Evolutionary conservation across 192 early-diverging fungal species (phyloP).

Genomic region (Chytriomyces sp.): DNA sequence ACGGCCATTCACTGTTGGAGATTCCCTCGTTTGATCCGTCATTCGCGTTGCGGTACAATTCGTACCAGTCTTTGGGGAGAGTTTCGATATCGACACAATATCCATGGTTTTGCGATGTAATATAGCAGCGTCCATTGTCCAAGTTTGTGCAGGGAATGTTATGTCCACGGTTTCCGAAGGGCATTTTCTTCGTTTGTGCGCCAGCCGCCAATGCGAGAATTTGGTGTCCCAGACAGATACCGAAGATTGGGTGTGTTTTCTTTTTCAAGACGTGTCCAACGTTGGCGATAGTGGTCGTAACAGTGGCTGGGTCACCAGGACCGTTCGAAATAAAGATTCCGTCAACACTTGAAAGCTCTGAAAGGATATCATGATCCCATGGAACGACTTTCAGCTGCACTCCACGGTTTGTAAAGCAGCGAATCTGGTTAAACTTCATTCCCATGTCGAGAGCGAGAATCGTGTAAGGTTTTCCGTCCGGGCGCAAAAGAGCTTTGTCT

Average conservation of each 20-base stretch:
- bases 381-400: slow-evolving; percentile 93
- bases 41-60: slow-evolving; percentile 98
- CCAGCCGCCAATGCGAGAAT: slow-evolving; percentile 92
- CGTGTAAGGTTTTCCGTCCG: slow-evolving; percentile 74
- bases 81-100: slow-evolving; percentile 89
- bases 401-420: slow-evolving; percentile 95
- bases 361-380: slow-evolving; percentile 93
- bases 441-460: slow-evolving; percentile 96
- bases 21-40: slow-evolving; percentile 99
- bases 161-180: slow-evolving; percentile 98
- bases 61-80: slow-evolving; percentile 74
- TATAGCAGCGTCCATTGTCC: slow-evolving; percentile 95
- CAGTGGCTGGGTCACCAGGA: slow-evolving; percentile 92
- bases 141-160: slow-evolving; percentile 99
- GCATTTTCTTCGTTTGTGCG: slow-evolving; percentile 93
- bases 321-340: slow-evolving; percentile 92
- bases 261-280: slow-evolving; percentile 69
- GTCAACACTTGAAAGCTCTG: slow-evolving; percentile 56
- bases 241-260: slow-evolving; percentile 90
- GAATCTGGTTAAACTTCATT: slow-evolving; percentile 99
- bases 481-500: slow-evolving; percentile 52
- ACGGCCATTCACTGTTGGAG: slow-evolving; percentile 85
- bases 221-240: slow-evolving; percentile 99
- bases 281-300: slow-evolving; percentile 77
- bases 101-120: slow-evolving; percentile 97